These are phyloP conservation scores for Jimgerdemannia lactiflua DNA, from an alignment of 192 early-diverging fungal species.

Conservation along the genomic window DNA sequence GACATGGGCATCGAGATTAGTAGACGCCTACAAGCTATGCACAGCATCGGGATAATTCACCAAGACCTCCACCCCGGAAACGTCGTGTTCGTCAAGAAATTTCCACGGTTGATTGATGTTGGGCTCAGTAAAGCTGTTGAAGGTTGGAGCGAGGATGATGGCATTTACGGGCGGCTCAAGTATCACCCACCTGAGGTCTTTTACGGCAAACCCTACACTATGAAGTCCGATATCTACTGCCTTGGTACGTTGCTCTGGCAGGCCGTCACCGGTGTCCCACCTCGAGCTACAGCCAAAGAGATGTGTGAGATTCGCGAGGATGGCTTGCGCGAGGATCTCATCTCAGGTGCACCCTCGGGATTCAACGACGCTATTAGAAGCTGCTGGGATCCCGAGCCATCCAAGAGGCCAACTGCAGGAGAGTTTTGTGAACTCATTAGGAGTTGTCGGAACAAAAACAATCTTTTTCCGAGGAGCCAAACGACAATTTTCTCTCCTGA, in stretches of 20 bases:
- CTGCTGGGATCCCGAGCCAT: background rate
- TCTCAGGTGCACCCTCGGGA: background rate
- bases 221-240: slow-evolving; percentile 5
- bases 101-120: background rate
- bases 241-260: slow-evolving; percentile 9
- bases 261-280: background rate
- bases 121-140: background rate
- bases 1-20: background rate
- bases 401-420: background rate
- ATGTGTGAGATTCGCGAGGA: background rate
- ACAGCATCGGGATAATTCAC: background rate
- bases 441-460: background rate
- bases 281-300: background rate
- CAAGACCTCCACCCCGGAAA: background rate
- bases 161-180: background rate
- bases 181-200: slow-evolving; percentile 12
- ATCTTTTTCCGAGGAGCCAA: background rate
- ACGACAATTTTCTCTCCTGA: background rate
- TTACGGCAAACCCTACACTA: slow-evolving; percentile 4
- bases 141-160: background rate
- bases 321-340: background rate
- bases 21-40: background rate
- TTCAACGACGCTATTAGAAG: background rate
- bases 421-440: background rate
- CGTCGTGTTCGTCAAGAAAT: background rate